Conservation (phyloP, 345 rosid genomes). For the Noccaea bulbosa region DNA sequence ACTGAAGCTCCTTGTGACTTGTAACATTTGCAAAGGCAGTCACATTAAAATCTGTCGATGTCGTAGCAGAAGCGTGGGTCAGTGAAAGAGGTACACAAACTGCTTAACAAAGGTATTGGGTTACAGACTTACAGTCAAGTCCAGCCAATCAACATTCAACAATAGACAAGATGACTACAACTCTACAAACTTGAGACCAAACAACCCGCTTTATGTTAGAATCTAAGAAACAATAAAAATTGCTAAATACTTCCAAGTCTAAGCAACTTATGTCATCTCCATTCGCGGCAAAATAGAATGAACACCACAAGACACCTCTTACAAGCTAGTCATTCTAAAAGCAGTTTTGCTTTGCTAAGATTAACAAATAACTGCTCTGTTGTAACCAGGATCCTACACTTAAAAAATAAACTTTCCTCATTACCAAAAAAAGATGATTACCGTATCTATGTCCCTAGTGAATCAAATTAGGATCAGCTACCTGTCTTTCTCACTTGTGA, state of each 20-base stretch:
- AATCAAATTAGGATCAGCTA: neutral
- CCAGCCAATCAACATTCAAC: slow-evolving; percentile 4
- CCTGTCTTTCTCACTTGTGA: slow-evolving; percentile 4
- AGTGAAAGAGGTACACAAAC: neutral
- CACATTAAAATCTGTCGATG: slow-evolving; percentile 2
- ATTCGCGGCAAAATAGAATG: slow-evolving; percentile 2
- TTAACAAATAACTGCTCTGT: slow-evolving; percentile 12
- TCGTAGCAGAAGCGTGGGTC: neutral
- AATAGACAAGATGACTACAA: neutral
- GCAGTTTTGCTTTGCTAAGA: slow-evolving; percentile 12
- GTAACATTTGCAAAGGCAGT: slow-evolving; percentile 6
- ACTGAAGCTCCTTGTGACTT: slow-evolving; percentile 7
- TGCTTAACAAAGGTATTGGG: neutral
- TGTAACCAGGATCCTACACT: slow-evolving; percentile 15
- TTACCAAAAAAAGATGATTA: neutral
- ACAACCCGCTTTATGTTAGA: neutral
- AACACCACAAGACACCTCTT: neutral
- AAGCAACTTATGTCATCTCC: slow-evolving; percentile 1
- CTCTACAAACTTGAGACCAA: neutral
- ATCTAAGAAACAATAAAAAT: neutral
- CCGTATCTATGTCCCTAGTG: neutral
- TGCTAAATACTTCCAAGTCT: neutral
- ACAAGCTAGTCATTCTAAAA: slow-evolving; percentile 20
- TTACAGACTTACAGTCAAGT: neutral
- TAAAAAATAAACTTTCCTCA: neutral